Evolutionary conservation across 768 basidiomycete genomes (phyloP).

Genomic region (Tricholomella constricta): DNA sequence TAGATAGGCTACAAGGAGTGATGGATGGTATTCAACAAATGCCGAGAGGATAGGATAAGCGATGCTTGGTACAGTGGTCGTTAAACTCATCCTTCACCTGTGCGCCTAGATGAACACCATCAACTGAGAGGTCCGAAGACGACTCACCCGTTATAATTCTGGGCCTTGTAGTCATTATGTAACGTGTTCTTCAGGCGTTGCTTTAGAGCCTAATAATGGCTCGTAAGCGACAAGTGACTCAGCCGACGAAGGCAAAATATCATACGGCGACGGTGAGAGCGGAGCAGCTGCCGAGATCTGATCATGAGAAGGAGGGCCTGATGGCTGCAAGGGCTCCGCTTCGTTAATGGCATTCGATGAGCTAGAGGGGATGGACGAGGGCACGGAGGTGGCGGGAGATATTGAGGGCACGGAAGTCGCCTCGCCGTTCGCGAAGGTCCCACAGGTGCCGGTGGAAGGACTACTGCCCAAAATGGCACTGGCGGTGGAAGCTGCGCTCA

Average conservation of each 20-base stretch:
- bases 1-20: constrained; percentile 35
- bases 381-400: constrained; percentile 22
- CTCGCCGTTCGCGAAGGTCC: constrained; percentile 13
- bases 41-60: neutral
- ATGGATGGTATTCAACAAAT: constrained; percentile 25
- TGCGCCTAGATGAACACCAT: neutral
- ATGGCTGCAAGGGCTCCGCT: constrained; percentile 1
- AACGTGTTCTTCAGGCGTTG: constrained; percentile 21
- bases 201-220: constrained; percentile 35
- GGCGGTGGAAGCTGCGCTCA: constrained; percentile 49
- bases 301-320: neutral
- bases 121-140: neutral
- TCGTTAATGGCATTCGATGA: neutral
- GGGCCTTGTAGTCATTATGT: constrained; percentile 9
- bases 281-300: constrained; percentile 15
- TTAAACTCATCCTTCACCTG: constrained; percentile 8
- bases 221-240: constrained; percentile 42
- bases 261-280: constrained; percentile 33
- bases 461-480: constrained; percentile 37
- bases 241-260: constrained; percentile 46
- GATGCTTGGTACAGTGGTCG: constrained; percentile 12
- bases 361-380: constrained; percentile 2
- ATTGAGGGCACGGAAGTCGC: constrained; percentile 16
- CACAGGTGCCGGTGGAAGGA: constrained; percentile 4
- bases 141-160: constrained; percentile 19